Evolutionary conservation across 768 basidiomycete species (phyloP).

Genomic region (Pleurotus citrinopileatus): DNA sequence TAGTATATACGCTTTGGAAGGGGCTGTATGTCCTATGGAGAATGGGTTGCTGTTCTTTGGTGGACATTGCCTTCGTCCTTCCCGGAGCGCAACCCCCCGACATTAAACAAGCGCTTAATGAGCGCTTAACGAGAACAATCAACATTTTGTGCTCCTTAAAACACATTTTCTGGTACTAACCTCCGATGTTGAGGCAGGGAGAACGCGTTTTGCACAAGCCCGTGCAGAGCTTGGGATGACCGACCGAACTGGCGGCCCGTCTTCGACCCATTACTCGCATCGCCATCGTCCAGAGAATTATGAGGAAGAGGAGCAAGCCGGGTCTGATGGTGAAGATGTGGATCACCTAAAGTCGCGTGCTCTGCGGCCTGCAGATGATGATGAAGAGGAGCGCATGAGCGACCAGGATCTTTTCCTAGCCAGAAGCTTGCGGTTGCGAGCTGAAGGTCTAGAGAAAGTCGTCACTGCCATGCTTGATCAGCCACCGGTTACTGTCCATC

Average conservation of each 20-base stretch:
- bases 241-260: conserved; percentile 70
- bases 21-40: too few species aligned
- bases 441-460: conserved; percentile 83
- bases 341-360: conserved; percentile 48
- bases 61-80: too few species aligned
- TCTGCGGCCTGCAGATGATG: conserved; percentile 40
- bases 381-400: conserved; percentile 55
- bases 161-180: neutral
- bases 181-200: conserved; percentile 29
- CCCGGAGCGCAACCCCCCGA: too few species aligned
- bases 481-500: conserved; percentile 57
- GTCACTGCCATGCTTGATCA: conserved; percentile 79
- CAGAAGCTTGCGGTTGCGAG: conserved; percentile 61
- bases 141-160: neutral
- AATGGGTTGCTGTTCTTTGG: too few species aligned
- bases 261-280: conserved; percentile 56
- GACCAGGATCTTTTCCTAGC: conserved; percentile 65
- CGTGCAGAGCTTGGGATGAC: conserved; percentile 86
- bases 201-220: conserved; percentile 80
- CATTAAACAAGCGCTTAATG: too few species aligned
- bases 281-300: conserved; percentile 72
- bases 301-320: conserved; percentile 68
- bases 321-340: conserved; percentile 62
- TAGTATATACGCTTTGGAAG: neutral
- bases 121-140: too few species aligned